These are phyloP conservation scores for Trichosporon asahii DNA, from an alignment of 1,284 basidiomycete species.

Conservation along the genomic window DNA sequence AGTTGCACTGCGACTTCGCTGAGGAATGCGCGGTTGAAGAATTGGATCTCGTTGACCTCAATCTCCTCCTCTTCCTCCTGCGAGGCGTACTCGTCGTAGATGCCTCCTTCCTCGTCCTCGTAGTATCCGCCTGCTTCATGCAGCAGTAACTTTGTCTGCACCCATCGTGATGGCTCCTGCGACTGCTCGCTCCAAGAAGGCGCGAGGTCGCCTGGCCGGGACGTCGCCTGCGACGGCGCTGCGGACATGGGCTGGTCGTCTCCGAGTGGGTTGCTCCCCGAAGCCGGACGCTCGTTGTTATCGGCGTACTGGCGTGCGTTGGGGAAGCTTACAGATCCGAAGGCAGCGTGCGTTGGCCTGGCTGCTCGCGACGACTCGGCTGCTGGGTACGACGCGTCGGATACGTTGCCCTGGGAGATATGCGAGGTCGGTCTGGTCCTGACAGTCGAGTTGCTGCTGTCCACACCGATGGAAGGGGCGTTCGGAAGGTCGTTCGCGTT, in stretches of 20 bases:
- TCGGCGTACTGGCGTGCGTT: background rate
- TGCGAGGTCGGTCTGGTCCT: background rate
- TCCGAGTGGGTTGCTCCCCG: background rate
- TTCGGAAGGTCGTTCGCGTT: background rate
- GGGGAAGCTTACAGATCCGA: constrained; percentile 3
- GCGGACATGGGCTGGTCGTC: background rate
- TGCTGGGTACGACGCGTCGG: background rate
- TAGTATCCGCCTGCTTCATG: constrained; percentile 41
- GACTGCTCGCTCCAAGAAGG: constrained; percentile 34
- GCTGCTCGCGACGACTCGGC: background rate
- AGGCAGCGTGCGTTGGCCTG: background rate
- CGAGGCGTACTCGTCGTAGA: constrained; percentile 50
- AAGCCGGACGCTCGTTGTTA: background rate
- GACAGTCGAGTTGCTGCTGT: background rate
- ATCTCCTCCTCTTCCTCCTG: constrained; percentile 57
- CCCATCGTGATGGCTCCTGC: constrained; percentile 43
- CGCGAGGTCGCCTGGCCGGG: background rate
- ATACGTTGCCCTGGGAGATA: background rate
- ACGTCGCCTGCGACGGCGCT: background rate
- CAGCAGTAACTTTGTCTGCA: constrained; percentile 48
- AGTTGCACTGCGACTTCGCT: constrained; percentile 84
- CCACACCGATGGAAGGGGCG: background rate
- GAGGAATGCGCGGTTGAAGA: constrained; percentile 80
- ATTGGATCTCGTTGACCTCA: constrained; percentile 69
- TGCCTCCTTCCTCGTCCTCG: constrained; percentile 57